These are phyloP conservation scores for Erysiphe pisi DNA, from an alignment of 2,329 filamentous ascomycete genomes.

Conservation along the genomic window DNA sequence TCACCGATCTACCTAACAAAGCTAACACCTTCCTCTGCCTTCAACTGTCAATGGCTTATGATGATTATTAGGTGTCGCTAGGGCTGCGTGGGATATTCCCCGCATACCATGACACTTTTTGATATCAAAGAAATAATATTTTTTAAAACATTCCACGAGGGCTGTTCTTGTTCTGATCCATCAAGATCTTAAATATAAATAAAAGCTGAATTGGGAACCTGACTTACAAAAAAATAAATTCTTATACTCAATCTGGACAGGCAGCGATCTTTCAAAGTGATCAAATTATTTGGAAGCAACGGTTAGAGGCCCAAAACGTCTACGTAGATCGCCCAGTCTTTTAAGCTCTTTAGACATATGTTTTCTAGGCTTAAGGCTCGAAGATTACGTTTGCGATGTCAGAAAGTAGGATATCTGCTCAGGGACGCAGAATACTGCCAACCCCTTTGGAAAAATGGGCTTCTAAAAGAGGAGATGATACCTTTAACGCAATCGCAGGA, in stretches of 20 bases:
- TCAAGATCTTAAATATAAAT: too few species aligned
- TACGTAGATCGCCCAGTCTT: too few species aligned
- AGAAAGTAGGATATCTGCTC: not conserved
- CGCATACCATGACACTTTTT: slow-evolving; percentile 44
- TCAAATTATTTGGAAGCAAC: too few species aligned
- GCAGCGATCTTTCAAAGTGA: too few species aligned
- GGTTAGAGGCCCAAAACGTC: too few species aligned
- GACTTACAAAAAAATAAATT: too few species aligned
- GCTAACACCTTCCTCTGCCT: not conserved
- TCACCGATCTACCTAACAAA: not conserved
- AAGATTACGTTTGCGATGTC: slow-evolving; percentile 22
- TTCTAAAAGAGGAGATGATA: slow-evolving; percentile 46
- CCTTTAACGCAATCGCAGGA: slow-evolving; percentile 75
- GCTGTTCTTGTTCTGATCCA: not conserved
- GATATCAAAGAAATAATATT: not conserved
- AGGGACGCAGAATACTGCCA: slow-evolving; percentile 32
- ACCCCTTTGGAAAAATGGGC: slow-evolving; percentile 49
- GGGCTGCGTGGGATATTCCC: slow-evolving; percentile 50
- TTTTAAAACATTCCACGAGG: not conserved
- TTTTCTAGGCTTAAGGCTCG: not conserved
- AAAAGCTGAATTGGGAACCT: too few species aligned
- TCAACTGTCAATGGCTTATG: slow-evolving; percentile 46
- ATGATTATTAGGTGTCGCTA: slow-evolving; percentile 47
- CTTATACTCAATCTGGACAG: too few species aligned
- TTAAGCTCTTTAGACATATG: too few species aligned